Base-by-base conservation (phyloP, 306 rosid genomes). In the Acacia melanoxylon region DNA sequence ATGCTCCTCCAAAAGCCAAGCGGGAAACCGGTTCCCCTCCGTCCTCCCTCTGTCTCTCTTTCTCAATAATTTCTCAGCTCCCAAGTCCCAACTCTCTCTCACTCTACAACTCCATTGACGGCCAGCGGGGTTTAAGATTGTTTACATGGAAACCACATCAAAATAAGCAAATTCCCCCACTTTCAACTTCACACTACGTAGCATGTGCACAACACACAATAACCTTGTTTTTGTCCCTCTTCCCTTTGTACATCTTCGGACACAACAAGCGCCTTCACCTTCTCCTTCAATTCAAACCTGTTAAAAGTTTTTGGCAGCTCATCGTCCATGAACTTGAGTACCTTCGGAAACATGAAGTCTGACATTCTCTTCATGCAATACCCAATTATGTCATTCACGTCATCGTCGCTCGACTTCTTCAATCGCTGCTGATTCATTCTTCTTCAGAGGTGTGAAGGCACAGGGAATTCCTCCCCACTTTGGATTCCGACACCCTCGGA, bases 391-490 rank as follows among this genome's bases (percentile, higher is more conserved):
- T 83, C 85, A 2, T 29, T 78, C 83, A 76, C 74, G 6, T 41
- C 66, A 1, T 10, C 22, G 15, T 29, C 14, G 1, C 8, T 16
- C 7, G 1, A 22, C 14, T 25, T 22, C 65, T 6, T 54, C 31
- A 29, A 29, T 29, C 25, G 12, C 45, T 42, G 45, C 37, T 22
- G 5, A 9, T 58, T 58, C 68, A 12, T 25, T 25, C 22, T 66
- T 84, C 25, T 52, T 89, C 5, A 89, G 9, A 0, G 91, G 82
- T 2, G 93, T 65, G 35, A 93, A 95, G 29, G 97, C 99, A 56
- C 99, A 95, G 4, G 99, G 98, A 44, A 89, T 95, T 78, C 93
- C 98, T 0, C 98, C 98, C 99, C 99, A 95, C 16, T 82, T 89
- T 0, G 89, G 87, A n/a, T 76, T 95, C 99, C 54, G 83, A 27